Evolutionary conservation across 192 early-diverging fungal genomes (phyloP), one percentile per base, ranked within the genome.

Genomic region (Linnemannia hyalina): DNA sequence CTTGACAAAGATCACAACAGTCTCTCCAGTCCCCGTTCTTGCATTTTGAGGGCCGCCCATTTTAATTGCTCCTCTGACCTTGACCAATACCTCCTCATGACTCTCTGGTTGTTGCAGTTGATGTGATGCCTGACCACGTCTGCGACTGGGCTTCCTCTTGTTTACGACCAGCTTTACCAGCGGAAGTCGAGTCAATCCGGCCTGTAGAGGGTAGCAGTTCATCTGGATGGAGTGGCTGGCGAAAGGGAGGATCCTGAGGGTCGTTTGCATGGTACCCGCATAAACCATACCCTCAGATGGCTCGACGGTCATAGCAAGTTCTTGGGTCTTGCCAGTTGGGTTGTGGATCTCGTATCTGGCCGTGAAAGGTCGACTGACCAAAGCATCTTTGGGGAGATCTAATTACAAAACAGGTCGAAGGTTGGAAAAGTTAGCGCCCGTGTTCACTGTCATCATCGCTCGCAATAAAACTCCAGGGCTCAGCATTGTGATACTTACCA

Each of bases 281-380:
- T 94, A 96, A 1, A 96, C 94, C 88, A 96, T 96, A 23, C 90
- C 90, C 22, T 97, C 96, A 15, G 92, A 88, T 0, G 92, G 79
- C 75, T 96, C 95, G 15, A 95, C 90, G 6, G 89, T 74, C 49
- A 92, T 90, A 18, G 88, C 72, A 15, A 96, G 86, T 74, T 95
- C 92, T 7, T 89, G 83, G 6, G 93, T 40, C 32, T 82, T 80
- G 32, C 89, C 36, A 16, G 93, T 90, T 0, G 91, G 82, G 68
- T 97, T 97, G 63, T 94, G 82, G 52, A 97, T 80, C 15, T 70
- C 83, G 81, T 96, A 95, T 13, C 85, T 60, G 13, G 94, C 80
- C 1, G 91, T 92, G 83, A 96, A 93, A 1, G 94, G 93, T 29
- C 83, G 83, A 36, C 91, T 92, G 42, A 95, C 88, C 42, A 84